Evolutionary conservation across 2,329 filamentous ascomycete species (phyloP).

Genomic region (Hymenoscyphus repandus): DNA sequence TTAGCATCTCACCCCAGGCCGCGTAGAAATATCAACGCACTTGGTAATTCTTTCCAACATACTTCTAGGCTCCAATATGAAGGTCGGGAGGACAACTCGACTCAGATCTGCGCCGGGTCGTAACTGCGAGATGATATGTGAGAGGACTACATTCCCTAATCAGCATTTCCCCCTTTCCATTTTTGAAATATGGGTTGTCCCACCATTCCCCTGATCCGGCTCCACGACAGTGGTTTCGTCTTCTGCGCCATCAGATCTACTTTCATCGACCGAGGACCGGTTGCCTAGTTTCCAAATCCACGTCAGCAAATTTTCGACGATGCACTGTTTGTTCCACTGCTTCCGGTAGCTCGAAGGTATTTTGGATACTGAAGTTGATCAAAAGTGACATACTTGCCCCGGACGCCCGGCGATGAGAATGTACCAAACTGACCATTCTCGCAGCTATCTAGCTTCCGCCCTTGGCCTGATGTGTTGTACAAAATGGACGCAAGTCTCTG

Average conservation of each 20-base stretch:
- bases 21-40: conserved; percentile 45
- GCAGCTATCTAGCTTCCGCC: neutral
- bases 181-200: conserved; percentile 27
- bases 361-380: too few relatives aligned
- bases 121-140: conserved; percentile 94
- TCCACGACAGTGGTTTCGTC: conserved; percentile 79
- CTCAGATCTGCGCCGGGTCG: conserved; percentile 93
- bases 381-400: conserved; percentile 34
- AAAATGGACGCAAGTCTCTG: neutral
- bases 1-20: conserved; percentile 9
- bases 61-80: conserved; percentile 94
- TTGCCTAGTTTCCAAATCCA: conserved; percentile 32
- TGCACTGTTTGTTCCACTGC: neutral
- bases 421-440: conserved; percentile 35
- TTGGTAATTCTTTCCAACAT: conserved; percentile 99
- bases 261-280: conserved; percentile 33
- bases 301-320: neutral
- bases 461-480: neutral
- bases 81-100: conserved; percentile 89
- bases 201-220: conserved; percentile 90
- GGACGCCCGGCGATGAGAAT: conserved; percentile 42
- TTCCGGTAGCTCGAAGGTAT: neutral
- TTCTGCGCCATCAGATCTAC: conserved; percentile 42
- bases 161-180: conserved; percentile 6
- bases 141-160: conserved; percentile 62